phyloP scores from a whole-genome alignment of 306 rosid species.

The Rubus idaeus region DNA sequence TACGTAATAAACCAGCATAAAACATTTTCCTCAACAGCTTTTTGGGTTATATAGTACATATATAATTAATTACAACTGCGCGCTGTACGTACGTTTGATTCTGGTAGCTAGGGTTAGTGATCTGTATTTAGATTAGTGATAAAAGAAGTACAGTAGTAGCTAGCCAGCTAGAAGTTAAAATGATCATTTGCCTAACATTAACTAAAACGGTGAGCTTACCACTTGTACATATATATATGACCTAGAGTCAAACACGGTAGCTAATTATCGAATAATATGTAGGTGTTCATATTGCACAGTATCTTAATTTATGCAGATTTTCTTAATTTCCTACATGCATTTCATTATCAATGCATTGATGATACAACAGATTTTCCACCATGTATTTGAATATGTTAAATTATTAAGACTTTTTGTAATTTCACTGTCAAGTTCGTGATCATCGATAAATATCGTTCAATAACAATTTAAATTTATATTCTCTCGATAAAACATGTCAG shows the following conservation, averaged over 20 bases:
- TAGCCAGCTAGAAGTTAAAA: not conserved
- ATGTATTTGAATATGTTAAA: not conserved
- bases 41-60: not conserved
- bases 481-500: not conserved
- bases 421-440: not conserved
- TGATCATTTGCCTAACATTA: conserved; percentile 17
- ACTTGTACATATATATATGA: not conserved
- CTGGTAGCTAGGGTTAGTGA: conserved; percentile 6
- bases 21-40: too few relatives aligned
- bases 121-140: not conserved
- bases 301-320: not conserved
- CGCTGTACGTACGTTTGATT: not conserved
- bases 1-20: not conserved
- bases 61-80: not conserved
- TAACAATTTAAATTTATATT: not conserved
- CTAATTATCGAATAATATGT: not conserved
- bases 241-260: conserved; percentile 24
- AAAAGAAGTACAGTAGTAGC: not conserved
- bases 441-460: not conserved
- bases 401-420: too few relatives aligned
- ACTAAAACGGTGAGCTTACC: conserved; percentile 14
- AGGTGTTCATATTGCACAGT: not conserved
- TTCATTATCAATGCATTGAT: conserved; percentile 7
- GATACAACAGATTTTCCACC: not conserved
- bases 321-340: conserved; percentile 14